Evolutionary conservation across 2,329 filamentous ascomycete species (phyloP).

Genomic region (Seiridium unicorne): DNA sequence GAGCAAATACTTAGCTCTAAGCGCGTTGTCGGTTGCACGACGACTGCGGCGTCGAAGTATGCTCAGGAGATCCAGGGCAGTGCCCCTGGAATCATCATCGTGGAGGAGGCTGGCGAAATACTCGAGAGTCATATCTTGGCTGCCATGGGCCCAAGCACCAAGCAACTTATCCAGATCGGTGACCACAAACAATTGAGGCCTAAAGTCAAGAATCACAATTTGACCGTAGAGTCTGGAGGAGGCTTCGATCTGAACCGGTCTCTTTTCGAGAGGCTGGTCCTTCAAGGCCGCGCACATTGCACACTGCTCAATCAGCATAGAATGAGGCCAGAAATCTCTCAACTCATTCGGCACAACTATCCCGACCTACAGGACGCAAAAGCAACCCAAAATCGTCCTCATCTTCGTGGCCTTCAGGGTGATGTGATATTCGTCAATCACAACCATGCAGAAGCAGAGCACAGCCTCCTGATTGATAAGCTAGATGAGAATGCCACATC

Average conservation of each 20-base stretch:
- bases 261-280: slow-evolving; percentile 66
- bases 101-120: slow-evolving; percentile 75
- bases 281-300: slow-evolving; percentile 49
- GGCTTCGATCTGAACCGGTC: slow-evolving; percentile 68
- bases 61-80: slow-evolving; percentile 50
- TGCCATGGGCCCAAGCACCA: slow-evolving; percentile 50
- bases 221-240: slow-evolving; percentile 62
- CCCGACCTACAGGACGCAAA: slow-evolving; percentile 56
- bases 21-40: slow-evolving; percentile 68
- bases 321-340: slow-evolving; percentile 67
- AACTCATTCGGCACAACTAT: slow-evolving; percentile 49
- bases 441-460: slow-evolving; percentile 46
- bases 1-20: slow-evolving; percentile 47
- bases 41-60: slow-evolving; percentile 67
- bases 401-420: slow-evolving; percentile 55
- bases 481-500: slow-evolving; percentile 46
- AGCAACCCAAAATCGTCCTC: slow-evolving; percentile 43
- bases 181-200: slow-evolving; percentile 73
- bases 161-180: slow-evolving; percentile 69
- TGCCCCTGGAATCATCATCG: slow-evolving; percentile 58
- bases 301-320: slow-evolving; percentile 63
- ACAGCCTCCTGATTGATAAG: slow-evolving; percentile 41
- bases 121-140: slow-evolving; percentile 67
- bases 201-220: slow-evolving; percentile 58
- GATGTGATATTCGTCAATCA: slow-evolving; percentile 70